A percentile compares a stretch with the other conserved stretches of the same genome.
These are phyloP conservation scores for Escovopsis sp. DNA, from an alignment of 2,329 filamentous ascomycete genomes.

Conservation along the genomic window DNA sequence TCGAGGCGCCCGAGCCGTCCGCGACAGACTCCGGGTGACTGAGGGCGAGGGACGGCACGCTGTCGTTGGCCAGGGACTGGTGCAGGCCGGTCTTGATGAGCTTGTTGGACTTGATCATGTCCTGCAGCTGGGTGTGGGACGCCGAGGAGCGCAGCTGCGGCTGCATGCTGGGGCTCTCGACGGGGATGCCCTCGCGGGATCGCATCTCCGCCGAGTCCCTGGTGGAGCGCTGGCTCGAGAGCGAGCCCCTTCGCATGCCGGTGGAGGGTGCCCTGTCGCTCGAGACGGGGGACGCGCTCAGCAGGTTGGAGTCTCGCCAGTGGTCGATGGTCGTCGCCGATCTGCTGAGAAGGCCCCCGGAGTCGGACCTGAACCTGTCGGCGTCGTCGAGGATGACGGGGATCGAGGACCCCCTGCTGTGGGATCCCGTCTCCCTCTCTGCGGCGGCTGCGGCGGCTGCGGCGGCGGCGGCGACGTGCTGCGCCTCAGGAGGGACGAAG, in stretches of 20 bases:
- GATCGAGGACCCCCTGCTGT: slow-evolving; percentile 8
- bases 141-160: slow-evolving; percentile 31
- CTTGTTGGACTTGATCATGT: slow-evolving; percentile 45
- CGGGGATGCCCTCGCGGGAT: slow-evolving; percentile 19
- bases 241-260: slow-evolving; percentile 27
- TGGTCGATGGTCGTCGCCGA: slow-evolving; percentile 24
- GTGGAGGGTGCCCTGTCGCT: slow-evolving; percentile 23
- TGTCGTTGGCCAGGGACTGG: slow-evolving; percentile 41
- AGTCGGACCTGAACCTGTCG: slow-evolving; percentile 19
- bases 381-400: slow-evolving; percentile 14
- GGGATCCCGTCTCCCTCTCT: slow-evolving; percentile 12
- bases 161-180: slow-evolving; percentile 49
- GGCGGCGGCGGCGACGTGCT: slow-evolving; percentile 11
- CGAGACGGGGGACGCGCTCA: slow-evolving; percentile 27
- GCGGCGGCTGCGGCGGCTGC: too few species aligned
- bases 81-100: slow-evolving; percentile 39
- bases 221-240: slow-evolving; percentile 35
- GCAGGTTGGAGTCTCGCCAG: slow-evolving; percentile 40
- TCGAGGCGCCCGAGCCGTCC: slow-evolving; percentile 19
- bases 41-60: slow-evolving; percentile 36
- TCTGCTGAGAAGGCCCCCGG: slow-evolving; percentile 26
- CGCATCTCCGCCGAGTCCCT: slow-evolving; percentile 27
- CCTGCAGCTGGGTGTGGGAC: slow-evolving; percentile 41
- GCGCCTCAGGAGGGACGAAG: slow-evolving; percentile 23
- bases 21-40: slow-evolving; percentile 32